Base-by-base conservation (phyloP, 2,329 filamentous ascomycete genomes). In the Sclerotinia spermophila region DNA sequence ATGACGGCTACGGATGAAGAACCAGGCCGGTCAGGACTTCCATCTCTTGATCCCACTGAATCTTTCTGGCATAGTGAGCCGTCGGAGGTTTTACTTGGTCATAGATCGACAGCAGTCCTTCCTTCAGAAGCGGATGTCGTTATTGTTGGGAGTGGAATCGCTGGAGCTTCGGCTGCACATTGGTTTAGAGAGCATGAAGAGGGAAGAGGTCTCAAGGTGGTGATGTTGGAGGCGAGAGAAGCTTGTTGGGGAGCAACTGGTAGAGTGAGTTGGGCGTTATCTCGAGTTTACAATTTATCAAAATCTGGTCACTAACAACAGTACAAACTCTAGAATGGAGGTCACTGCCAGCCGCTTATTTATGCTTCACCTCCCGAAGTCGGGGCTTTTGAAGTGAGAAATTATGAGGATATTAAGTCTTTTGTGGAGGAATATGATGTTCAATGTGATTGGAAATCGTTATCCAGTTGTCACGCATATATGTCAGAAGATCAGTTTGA, bases 161-260 rank as follows among this genome's bases (percentile, higher is more conserved):
- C 91, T 2, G 92, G 92, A n/a, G 82, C 89, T 1, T 92, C 90
- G 79, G 90, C 89, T 0, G 90, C 90, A 5, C 84, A 87, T 73
- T 88, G 87, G 77, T 82, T 93, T 67, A 72, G 77, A 72, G 80
- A 85, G 81, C 77, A 83, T 82, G 70, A 82, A 73, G 73, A 79
- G 71, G 81, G 53, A 82, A 84, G 73, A 48, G 69, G 72, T 7
- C 81, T 84, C 71, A 83, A 81, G n/a, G 85, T 94, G 11, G 83
- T 94, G 8, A 85, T 94, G 82, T 83, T 95, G 7, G 92, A 95
- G 81, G 92, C 92, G 21, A 84, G 92, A 76, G 92, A 94, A 82
- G 91, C 89, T 5, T 94, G 92, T 77, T 94, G 87, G 87, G 92
- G 92, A 27, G 92, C 92, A n/a, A 95, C 92, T 1, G 92, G 92